phyloP scores from a whole-genome alignment of 2,329 filamentous ascomycete species.

The Berkeleyomyces basicola region DNA sequence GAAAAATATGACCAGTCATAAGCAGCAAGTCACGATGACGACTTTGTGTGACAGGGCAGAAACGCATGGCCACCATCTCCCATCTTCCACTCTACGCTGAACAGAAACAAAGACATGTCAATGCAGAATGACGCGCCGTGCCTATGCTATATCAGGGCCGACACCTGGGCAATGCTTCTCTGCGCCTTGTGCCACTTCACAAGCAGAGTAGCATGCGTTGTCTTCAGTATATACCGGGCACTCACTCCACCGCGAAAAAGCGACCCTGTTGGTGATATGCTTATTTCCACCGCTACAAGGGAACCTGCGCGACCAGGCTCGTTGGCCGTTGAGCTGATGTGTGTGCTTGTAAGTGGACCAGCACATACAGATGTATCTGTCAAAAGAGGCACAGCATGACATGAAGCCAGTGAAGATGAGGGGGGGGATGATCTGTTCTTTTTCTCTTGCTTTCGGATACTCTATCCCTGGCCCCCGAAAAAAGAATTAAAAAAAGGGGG shows the following conservation, averaged over 20 bases:
- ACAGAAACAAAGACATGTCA: neutral
- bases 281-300: no score
- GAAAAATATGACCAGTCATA: neutral
- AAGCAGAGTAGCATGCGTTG: neutral
- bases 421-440: no score
- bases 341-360: no score
- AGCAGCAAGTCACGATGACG: neutral
- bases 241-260: neutral
- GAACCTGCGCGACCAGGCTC: no score
- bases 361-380: no score
- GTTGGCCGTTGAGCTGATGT: no score
- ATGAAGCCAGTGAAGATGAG: no score
- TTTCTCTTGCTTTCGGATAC: no score
- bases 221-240: neutral
- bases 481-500: no score
- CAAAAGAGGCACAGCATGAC: no score
- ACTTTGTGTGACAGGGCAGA: neutral
- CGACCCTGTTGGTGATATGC: no score
- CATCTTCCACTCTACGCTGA: neutral
- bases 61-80: neutral
- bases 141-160: neutral
- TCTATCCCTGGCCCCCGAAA: no score
- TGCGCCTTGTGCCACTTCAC: neutral
- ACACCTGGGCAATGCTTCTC: neutral
- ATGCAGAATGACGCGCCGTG: neutral